These are phyloP conservation scores for Centella asiatica DNA, from an alignment of 129 eudicot genomes.

Conservation along the genomic window DNA sequence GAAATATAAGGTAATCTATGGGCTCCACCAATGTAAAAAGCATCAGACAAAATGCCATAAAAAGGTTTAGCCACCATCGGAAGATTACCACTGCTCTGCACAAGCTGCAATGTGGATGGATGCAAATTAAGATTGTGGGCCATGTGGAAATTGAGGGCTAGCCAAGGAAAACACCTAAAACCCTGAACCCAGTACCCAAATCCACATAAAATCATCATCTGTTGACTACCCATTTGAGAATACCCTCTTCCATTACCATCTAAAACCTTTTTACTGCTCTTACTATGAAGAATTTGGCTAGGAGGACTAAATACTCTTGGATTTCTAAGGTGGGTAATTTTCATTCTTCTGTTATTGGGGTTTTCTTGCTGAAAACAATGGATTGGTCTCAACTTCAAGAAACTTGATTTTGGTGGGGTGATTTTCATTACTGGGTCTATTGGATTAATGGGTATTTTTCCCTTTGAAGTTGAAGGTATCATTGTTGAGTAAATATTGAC, in stretches of 20 bases:
- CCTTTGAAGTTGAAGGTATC: slow-evolving; percentile 14
- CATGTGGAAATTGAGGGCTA: slow-evolving; percentile 81
- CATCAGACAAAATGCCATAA: slow-evolving; percentile 90
- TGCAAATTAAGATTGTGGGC: slow-evolving; percentile 53
- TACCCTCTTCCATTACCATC: slow-evolving; percentile 17
- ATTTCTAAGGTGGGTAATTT: slow-evolving; percentile 5
- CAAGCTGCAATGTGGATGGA: slow-evolving; percentile 84
- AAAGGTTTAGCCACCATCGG: slow-evolving; percentile 95
- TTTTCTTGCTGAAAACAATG: slow-evolving; percentile 16
- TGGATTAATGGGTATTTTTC: slow-evolving; percentile 2
- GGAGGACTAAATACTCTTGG: background rate
- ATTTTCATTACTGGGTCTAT: slow-evolving; percentile 25
- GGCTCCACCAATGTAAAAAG: slow-evolving; percentile 66
- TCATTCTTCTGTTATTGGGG: slow-evolving; percentile 9
- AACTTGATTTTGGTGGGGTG: slow-evolving; percentile 19
- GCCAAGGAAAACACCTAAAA: slow-evolving; percentile 92
- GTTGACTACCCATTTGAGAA: slow-evolving; percentile 21
- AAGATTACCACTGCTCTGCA: slow-evolving; percentile 60
- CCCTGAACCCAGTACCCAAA: slow-evolving; percentile 96
- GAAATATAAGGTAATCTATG: slow-evolving; percentile 83
- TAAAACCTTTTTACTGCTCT: slow-evolving; percentile 23
- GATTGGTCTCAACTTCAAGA: slow-evolving; percentile 15
- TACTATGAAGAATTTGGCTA: slow-evolving; percentile 14
- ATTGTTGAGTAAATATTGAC: background rate
- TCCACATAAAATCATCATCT: slow-evolving; percentile 62